phyloP scores from a whole-genome alignment of 495 filamentous ascomycete species.

The Barbatosphaeria neglecta region DNA sequence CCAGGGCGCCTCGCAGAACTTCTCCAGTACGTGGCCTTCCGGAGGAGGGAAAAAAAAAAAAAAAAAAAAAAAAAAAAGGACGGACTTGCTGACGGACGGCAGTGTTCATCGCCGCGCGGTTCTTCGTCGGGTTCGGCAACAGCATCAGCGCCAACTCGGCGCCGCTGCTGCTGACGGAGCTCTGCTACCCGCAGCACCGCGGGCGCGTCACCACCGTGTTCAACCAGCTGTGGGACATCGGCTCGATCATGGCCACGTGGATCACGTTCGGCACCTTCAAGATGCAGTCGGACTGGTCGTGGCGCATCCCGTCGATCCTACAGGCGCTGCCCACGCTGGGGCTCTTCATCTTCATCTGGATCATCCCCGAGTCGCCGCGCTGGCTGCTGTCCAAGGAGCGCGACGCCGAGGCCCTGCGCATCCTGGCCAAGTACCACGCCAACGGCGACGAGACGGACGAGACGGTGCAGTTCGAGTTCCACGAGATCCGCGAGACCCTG shows the following conservation, averaged over 20 bases:
- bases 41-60: background rate
- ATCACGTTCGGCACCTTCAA: constrained; percentile 33
- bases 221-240: constrained; percentile 44
- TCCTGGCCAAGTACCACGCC: constrained; percentile 39
- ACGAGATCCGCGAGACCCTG: constrained; percentile 38
- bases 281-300: constrained; percentile 35
- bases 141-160: constrained; percentile 41
- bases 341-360: constrained; percentile 31
- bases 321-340: constrained; percentile 33
- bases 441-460: constrained; percentile 35
- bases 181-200: constrained; percentile 50
- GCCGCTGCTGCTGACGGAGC: constrained; percentile 45
- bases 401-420: constrained; percentile 40
- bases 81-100: background rate
- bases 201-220: constrained; percentile 47
- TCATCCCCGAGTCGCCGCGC: constrained; percentile 41
- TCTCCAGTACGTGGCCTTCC: constrained; percentile 13
- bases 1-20: constrained; percentile 32
- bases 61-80: too few relatives aligned
- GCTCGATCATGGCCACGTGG: constrained; percentile 36
- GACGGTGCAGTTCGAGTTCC: constrained; percentile 40
- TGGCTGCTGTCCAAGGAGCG: constrained; percentile 49
- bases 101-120: constrained; percentile 15
- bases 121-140: constrained; percentile 40
- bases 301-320: constrained; percentile 34